Base-by-base conservation (phyloP, 495 filamentous ascomycete species). In the Neurospora tetraspora region DNA sequence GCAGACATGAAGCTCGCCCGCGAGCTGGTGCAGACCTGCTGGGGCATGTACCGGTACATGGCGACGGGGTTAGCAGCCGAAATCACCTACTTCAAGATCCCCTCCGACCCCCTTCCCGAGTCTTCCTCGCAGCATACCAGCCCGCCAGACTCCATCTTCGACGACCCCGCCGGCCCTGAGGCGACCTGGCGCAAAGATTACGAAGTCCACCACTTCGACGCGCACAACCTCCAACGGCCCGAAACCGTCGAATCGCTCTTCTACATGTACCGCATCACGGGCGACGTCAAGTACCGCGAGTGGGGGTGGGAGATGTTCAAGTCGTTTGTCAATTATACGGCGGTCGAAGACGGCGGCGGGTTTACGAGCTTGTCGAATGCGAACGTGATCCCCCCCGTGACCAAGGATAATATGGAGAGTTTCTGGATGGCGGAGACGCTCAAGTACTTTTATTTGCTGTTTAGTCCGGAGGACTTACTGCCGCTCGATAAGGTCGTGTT, bases 261-360 rank as follows among this genome's bases (percentile, higher is more conserved):
- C 80, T 96, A 98, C 82, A 96, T 99, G 94, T 99, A 95, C 91
- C 90, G 96, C 70, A 95, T 99, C 79, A 99, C 96, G 20, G 94
- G 93, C 38, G 94, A 99, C 72, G 85, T 87, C 36, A 93, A 88
- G 74, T 99, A 99, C 80, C 89, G 96, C 16, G 88, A 97, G 74
- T 98, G 96, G 96, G 96, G 96, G 9, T 99, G 96, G 96, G 90
- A 96, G 74, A 98, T 98, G 88, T 99, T 99, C 84, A 90, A 94
- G 82, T 88, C 90, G 1, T 98, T 99, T 80, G 83, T 94, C 78
- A 89, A 91, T 74, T 88, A 97, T 80, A 96, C 92, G 0, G 87
- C 89, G 1, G 89, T 96, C 4, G 82, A 87, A 23, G 91, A 93
- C 36, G 87, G 89, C 20, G 92, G 91, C 11, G 91, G 92, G 3